Evolutionary conservation across 2,329 filamentous ascomycete species (phyloP), one percentile per base, ranked within the genome.

Genomic region (Emergomyces pasteurianus): DNA sequence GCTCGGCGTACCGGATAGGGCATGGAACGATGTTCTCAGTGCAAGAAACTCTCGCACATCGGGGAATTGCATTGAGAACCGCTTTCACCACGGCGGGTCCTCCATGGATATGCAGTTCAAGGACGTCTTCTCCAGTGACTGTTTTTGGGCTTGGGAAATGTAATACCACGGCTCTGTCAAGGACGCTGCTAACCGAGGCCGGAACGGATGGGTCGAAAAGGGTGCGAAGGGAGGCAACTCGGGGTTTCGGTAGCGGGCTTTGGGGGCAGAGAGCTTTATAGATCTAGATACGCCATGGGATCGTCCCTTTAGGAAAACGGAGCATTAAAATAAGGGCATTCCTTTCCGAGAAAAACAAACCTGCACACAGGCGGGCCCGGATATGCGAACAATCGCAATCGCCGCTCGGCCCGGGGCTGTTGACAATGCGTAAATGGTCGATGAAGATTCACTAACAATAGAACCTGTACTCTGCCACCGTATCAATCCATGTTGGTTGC

Each of bases 21-120:
- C 40, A 40, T 8, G 21, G 34, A 50, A 18, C 49, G 54, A 43
- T 31, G 49, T 59, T 58, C 36, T 18, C 31, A 10, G 53, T 53
- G 3, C 31, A 42, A n/a, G 66, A 54, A 18, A 65, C 23, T 38
- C 38, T 55, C 57, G 64, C 69, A 31, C 71, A 72, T 52, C 67
- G 69, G 1, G 88, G 81, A 61, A 99, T 89, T 4, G 91, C 90
- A 28, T 83, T 77, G 2, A 99, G 79, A 0, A 96, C 88, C 1
- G 92, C 90, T 69, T 89, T 91, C 52, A 96, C 87, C 6, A 94
- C 91, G 1, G 94, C 94, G 2, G 86, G 82, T 0, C 94, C 92
- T 34, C 94, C 94, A 69, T 99, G 94, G n/a, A 96, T 83, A 68
- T 99, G 94, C 5, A 99, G 75, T 72, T 99, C 94, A 1, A 99